Conservation (phyloP, 148 eudicot species). For the Amaranthus hypochondriacus region DNA sequence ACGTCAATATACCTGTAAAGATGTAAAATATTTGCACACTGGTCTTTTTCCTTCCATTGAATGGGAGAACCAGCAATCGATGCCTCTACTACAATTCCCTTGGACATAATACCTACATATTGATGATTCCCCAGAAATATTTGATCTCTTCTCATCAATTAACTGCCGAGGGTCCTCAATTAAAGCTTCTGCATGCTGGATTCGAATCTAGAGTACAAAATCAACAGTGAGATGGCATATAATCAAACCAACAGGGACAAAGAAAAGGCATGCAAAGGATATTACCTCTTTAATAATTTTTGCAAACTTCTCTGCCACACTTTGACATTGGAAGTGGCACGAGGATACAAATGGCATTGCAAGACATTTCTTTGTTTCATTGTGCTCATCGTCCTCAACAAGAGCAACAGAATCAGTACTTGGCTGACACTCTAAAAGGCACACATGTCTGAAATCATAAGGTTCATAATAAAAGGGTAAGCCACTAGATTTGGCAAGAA, state of each 20-base stretch:
- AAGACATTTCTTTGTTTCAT: conserved; percentile 43
- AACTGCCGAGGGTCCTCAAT: conserved; percentile 28
- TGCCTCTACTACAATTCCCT: conserved; percentile 77
- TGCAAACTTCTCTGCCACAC: conserved; percentile 57
- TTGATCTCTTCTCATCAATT: conserved; percentile 17
- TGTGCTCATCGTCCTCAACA: conserved; percentile 35
- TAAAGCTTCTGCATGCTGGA: conserved; percentile 35
- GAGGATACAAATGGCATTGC: conserved; percentile 62
- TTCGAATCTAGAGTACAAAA: conserved; percentile 50
- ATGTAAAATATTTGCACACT: conserved; percentile 65
- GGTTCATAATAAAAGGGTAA: conserved; percentile 63
- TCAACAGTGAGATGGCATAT: conserved; percentile 1
- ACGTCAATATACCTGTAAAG: conserved; percentile 61
- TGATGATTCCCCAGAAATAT: conserved; percentile 35
- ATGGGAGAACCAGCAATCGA: conserved; percentile 65
- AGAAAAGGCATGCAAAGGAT: conserved; percentile 1
- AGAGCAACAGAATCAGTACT: conserved; percentile 28
- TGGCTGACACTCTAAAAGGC: conserved; percentile 38
- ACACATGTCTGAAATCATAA: conserved; percentile 52
- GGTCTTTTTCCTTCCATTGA: conserved; percentile 60
- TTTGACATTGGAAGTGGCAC: conserved; percentile 37
- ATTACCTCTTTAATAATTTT: conserved; percentile 68
- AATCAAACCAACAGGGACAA: neutral
- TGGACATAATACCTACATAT: conserved; percentile 60
- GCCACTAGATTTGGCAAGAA: conserved; percentile 49